Evolutionary conservation across 441 rosid species (phyloP).

Genomic region (Melastoma candidum): DNA sequence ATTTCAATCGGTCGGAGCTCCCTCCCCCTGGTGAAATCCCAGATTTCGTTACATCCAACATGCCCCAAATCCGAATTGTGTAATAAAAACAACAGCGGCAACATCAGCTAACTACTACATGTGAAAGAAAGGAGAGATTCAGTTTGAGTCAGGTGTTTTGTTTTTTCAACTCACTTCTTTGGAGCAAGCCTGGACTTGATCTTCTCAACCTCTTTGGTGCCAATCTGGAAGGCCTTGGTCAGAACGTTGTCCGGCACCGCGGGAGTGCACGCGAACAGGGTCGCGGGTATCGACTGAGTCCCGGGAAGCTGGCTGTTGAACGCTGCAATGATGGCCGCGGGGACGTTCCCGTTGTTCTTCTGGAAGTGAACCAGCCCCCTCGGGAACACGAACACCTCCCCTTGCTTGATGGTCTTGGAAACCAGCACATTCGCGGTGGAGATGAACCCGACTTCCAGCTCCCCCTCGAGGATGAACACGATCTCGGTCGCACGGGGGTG

Average conservation of each 20-base stretch:
- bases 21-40: too few species aligned
- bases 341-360: constrained; percentile 4
- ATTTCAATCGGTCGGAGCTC: too few species aligned
- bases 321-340: constrained; percentile 9
- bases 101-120: too few species aligned
- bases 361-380: constrained; percentile 19
- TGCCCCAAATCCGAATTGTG: too few species aligned
- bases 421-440: constrained; percentile 14
- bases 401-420: constrained; percentile 13
- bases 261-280: constrained; percentile 36
- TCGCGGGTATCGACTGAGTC: constrained; percentile 9
- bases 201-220: constrained; percentile 8
- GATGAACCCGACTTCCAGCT: constrained; percentile 17
- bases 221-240: constrained; percentile 21
- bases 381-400: constrained; percentile 19
- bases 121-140: neutral
- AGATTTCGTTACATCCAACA: too few species aligned
- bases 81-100: too few species aligned
- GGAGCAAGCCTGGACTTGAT: constrained; percentile 12
- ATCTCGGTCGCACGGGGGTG: constrained; percentile 21
- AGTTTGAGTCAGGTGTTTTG: too few species aligned
- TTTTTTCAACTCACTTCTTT: too few species aligned
- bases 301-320: constrained; percentile 19
- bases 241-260: constrained; percentile 34
- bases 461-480: constrained; percentile 19